Percentiles rank a stretch among this genome's conserved stretches.
phyloP scores from a whole-genome alignment of 495 filamentous ascomycete genomes.

The Filosporella fistucella region DNA sequence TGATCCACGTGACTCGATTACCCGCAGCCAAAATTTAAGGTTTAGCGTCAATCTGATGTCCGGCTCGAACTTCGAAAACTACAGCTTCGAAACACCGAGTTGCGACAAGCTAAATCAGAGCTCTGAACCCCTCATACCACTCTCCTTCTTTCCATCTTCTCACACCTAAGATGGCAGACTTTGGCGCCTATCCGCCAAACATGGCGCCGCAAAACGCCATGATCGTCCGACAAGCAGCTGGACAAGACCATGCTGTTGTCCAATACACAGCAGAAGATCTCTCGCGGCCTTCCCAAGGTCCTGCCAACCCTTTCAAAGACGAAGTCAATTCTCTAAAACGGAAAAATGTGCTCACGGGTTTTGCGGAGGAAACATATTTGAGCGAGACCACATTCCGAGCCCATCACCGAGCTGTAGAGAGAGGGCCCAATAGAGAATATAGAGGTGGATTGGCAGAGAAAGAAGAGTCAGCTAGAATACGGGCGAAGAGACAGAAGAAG shows the following conservation, averaged over 20 bases:
- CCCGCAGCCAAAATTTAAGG: too few relatives aligned
- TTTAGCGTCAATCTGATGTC: too few relatives aligned
- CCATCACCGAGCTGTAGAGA: conserved; percentile 73
- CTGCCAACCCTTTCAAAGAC: conserved; percentile 75
- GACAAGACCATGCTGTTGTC: conserved; percentile 51
- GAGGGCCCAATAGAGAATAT: conserved; percentile 38
- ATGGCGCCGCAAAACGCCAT: conserved; percentile 52
- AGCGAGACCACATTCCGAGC: conserved; percentile 84
- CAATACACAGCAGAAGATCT: conserved; percentile 67
- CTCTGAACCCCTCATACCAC: background rate
- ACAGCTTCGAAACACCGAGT: too few relatives aligned
- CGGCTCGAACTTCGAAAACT: too few relatives aligned
- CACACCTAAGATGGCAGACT: conserved; percentile 45
- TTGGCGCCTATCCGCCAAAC: conserved; percentile 52
- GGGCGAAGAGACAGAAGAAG: conserved; percentile 72
- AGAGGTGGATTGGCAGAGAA: conserved; percentile 46
- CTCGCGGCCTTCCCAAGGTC: conserved; percentile 62
- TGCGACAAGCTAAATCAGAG: background rate
- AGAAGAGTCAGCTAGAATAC: conserved; percentile 58
- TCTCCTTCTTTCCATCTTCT: conserved; percentile 9
- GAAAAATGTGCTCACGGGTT: conserved; percentile 88
- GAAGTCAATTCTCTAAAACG: conserved; percentile 62
- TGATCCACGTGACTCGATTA: too few relatives aligned
- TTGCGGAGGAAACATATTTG: conserved; percentile 81
- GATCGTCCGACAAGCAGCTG: conserved; percentile 43